Base-by-base conservation (phyloP, 225 moss, liverwort and hornwort genomes). In the Polytrichum formosum region DNA sequence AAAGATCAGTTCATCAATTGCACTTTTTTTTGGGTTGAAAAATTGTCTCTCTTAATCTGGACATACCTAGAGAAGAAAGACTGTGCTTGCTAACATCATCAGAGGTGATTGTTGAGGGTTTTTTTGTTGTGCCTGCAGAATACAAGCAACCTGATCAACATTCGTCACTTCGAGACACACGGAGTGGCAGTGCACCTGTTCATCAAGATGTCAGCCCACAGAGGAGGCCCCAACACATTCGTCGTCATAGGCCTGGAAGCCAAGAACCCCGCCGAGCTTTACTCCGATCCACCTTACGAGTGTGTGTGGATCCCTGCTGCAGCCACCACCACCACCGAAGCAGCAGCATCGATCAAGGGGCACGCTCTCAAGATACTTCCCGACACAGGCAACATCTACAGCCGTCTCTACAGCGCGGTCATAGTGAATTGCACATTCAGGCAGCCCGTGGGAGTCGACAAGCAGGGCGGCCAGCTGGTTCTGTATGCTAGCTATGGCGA, bases 121-220 rank as follows among this genome's bases (percentile, higher is more conserved):
- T 20, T 58, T 58, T 0, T 58, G 22, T 8, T 58, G 22, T 6
- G 58, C 20, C n/a, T 56, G 56, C 66, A 76, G 81, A 70, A 66
- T 30, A 58, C 29, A 56, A 66, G 30, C 17, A 33, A 59, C 29
- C 72, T 19, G 4, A 21, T 22, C 54, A 77, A 73, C 26, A 21
- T 80, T 30, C 84, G 88, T 20, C 61, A 76, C 29, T 88, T 85
- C 55, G 70, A 74, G 26, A 28, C 67, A 2, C 65, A 74, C 18
- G 88, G 88, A 17, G 83, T 74, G 21, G 88, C 81, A 10, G 78
- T 83, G 22, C 72, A 82, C 68, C 86, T 92, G 26, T 95, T 95
- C 71, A 66, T 95, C 54, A 84, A 90, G 81, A 91, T 95, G 85
- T 91, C 92, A 69, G 95, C 92, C 16, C 82, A 91, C 74, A 76